Base-by-base conservation (phyloP, 1,139 yeast species). In the Diutina siamensis region DNA sequence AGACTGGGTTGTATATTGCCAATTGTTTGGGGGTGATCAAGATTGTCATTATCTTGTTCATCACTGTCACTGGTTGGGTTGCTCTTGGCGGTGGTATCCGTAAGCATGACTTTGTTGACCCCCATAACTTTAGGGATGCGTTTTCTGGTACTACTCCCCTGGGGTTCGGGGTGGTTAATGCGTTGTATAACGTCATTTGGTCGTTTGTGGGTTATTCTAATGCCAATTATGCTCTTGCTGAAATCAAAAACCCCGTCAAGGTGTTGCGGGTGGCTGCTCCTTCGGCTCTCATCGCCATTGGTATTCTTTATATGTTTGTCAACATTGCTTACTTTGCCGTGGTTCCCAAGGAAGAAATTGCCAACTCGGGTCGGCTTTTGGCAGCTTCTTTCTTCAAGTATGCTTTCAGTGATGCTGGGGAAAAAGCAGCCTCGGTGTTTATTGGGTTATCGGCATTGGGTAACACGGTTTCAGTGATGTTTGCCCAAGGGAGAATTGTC, bases 161-260 rank as follows among this genome's bases (percentile, higher is more conserved):
- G 34, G 89, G 83, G 4, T 83, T 77, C 57, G 92, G 92, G 50
- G 71, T 83, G 45, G 92, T 83, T 49, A 83, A 79, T 55, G 85
- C 92, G 8, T 69, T 83, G 48, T 83, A 83, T 64, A 83, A 82
- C 56, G 86, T 83, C 49, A 83, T 83, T 57, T 83, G 89, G 89
- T 80, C 89, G 1, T 83, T 77, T 55, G 76, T 79, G 51, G 86
- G 86, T 44, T 79, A 79, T 57, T 77, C 83, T 42, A 84, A 85
- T 58, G 92, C 83, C 49, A 83, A 84, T 63, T 84, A 84, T 57
- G 94, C 94, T 12, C 68, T 84, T 48, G 85, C 88, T 54, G 95
- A 84, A 62, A 80, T 81, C 47, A 80, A 77, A 60, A 70, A 71
- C 57, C 76, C 76, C 2, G 60, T 59, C 47, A 67, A 63, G 52